Evolutionary conservation across 495 filamentous ascomycete species (phyloP), one percentile per base, ranked within the genome.

Genomic region (Physcia stellaris): DNA sequence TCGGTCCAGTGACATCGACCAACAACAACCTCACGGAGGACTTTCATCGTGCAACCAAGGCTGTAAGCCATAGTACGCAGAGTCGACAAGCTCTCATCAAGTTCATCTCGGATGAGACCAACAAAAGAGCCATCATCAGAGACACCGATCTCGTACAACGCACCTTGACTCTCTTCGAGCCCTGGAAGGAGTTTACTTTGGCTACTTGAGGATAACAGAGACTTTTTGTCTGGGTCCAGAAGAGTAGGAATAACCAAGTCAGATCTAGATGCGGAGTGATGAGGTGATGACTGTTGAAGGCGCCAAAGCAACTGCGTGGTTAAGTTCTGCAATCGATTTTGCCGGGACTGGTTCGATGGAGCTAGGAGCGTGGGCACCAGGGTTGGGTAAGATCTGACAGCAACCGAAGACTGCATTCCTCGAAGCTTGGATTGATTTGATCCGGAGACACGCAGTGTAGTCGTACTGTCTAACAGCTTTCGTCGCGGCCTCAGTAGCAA

Each of bases 301-400:
- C 90, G 73, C 90, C 90, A 98, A 18, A 96, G 61, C 17, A 98
- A 64, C 61, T 98, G 90, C 0, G 90, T 98, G 0, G 88, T 96
- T 43, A 98, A 60, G 46, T 92, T 84, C 43, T 93, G 79, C 12
- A 95, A 66, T 22, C 90, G 71, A 45, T 86, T 77, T 58, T 94
- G 84, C 21, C 83, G 75, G 24, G 74, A 78, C 39, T 75, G 70
- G 30, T 52, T 70, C 12, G 71, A 68, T 20, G 62, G 54, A 11
- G 66, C 48, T 4, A 58, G 51, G 11, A 59, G 48, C 7, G 54
- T 49, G 16, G 48, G 37, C 18, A 54, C 40, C 22, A 52, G 61
- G 11, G 48, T 32, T 15, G 28, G 21, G 16, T 42, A 42, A 2
- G 31, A 13, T 4, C 35, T 21, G 7, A 34, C 23, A 9, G 38